Conservation (phyloP, 2,329 filamentous ascomycete genomes). For the Aspergillus novofumigatus region DNA sequence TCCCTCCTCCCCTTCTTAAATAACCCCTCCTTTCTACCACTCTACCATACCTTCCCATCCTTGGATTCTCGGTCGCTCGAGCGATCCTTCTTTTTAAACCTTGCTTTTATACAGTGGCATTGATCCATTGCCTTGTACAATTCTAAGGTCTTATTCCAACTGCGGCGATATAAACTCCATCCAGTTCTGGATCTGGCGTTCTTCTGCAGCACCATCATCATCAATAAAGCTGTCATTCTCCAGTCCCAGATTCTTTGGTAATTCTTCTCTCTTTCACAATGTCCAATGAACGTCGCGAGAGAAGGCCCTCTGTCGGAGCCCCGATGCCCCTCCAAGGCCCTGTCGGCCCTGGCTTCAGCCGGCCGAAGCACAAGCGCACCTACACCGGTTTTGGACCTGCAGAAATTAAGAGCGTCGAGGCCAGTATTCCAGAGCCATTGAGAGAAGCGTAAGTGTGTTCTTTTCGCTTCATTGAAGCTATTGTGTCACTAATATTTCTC, state of each 20-base stretch:
- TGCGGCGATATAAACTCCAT: background rate
- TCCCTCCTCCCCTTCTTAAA: background rate
- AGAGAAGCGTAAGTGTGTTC: constrained; percentile 67
- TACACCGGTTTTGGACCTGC: constrained; percentile 85
- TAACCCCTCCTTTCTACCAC: background rate
- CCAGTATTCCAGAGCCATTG: constrained; percentile 82
- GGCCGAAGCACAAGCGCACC: constrained; percentile 97
- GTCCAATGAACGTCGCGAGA: constrained; percentile 54
- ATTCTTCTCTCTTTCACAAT: constrained; percentile 14
- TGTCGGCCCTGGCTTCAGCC: constrained; percentile 77
- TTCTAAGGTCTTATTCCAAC: background rate
- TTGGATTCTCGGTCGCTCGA: background rate
- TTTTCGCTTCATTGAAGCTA: background rate
- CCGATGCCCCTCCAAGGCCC: constrained; percentile 81
- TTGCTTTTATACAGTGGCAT: background rate
- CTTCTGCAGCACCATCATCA: background rate
- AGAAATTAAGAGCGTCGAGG: constrained; percentile 93
- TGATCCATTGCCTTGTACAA: background rate
- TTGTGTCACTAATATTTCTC: constrained; percentile 1
- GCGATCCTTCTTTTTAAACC: background rate
- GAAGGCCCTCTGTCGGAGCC: constrained; percentile 74
- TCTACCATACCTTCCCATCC: background rate
- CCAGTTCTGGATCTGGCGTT: background rate
- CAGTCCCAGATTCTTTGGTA: background rate
- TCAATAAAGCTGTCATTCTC: background rate